phyloP scores from a whole-genome alignment of 1,139 yeast species.

The Pichia kudriavzevii region DNA sequence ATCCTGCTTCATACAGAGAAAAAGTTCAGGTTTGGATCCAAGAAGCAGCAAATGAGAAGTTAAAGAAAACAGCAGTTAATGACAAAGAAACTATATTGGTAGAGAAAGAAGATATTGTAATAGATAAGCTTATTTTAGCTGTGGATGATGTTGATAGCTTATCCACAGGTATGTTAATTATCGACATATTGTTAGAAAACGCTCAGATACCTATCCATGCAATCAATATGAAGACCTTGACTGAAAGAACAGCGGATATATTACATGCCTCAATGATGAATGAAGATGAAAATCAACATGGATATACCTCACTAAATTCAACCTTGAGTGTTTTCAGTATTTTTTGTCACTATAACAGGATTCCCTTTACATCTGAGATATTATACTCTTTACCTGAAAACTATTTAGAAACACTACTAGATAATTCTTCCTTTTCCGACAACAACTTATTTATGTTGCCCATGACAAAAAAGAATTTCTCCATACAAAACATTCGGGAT shows the following conservation, averaged over 20 bases:
- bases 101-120: constrained; percentile 6
- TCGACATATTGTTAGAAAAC: constrained; percentile 23
- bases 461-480: constrained; percentile 20
- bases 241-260: constrained; percentile 62
- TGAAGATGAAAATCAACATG: constrained; percentile 15
- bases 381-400: constrained; percentile 41
- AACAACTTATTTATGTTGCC: constrained; percentile 22
- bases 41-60: constrained; percentile 11
- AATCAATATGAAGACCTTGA: constrained; percentile 48
- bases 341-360: constrained; percentile 43
- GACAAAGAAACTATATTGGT: not conserved
- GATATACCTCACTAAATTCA: constrained; percentile 27
- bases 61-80: not conserved
- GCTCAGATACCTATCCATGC: constrained; percentile 39
- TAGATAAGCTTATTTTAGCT: constrained; percentile 21
- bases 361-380: constrained; percentile 46
- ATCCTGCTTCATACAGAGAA: constrained; percentile 56
- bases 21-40: constrained; percentile 32
- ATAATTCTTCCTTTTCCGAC: constrained; percentile 14
- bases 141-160: constrained; percentile 24
- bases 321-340: constrained; percentile 46
- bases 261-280: constrained; percentile 48
- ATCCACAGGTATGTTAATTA: constrained; percentile 22
- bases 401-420: constrained; percentile 18
- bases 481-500: constrained; percentile 9